Percentiles rank a stretch among this genome's conserved stretches.
These are phyloP conservation scores for Massospora cicadina DNA, from an alignment of 371 early-diverging fungal species.

Conservation along the genomic window DNA sequence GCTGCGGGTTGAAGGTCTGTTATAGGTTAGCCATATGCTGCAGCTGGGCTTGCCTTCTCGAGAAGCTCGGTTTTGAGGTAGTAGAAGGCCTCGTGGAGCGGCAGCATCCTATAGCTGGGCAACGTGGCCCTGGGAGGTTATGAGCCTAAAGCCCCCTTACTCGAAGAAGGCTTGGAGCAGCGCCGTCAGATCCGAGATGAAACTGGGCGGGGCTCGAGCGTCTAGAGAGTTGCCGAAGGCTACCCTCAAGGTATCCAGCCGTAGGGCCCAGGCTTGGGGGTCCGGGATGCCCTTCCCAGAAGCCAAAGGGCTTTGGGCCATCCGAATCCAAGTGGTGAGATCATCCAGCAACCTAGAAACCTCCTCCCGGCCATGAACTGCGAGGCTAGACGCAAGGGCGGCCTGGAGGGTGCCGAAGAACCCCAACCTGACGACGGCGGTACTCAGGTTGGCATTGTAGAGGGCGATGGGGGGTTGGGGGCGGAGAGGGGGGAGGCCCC, in stretches of 20 bases:
- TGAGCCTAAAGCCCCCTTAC: neutral
- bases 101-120: conserved; percentile 28
- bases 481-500: conserved; percentile 18
- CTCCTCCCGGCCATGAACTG: neutral
- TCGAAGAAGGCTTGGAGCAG: neutral
- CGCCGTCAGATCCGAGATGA: neutral
- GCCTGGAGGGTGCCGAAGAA: neutral
- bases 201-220: neutral
- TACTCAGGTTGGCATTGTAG: neutral
- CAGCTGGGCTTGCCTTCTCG: conserved; percentile 29
- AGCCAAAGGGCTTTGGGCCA: neutral
- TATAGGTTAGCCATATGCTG: neutral
- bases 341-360: neutral
- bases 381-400: neutral
- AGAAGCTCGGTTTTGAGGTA: conserved; percentile 44
- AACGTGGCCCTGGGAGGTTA: conserved; percentile 22
- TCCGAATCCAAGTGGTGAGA: neutral
- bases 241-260: no score
- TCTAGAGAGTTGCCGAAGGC: neutral
- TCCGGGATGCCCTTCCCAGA: neutral
- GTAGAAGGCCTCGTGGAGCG: conserved; percentile 56
- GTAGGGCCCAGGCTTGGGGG: neutral
- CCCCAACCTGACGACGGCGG: neutral
- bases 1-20: conserved; percentile 31
- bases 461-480: conserved; percentile 12